phyloP scores from a whole-genome alignment of 73 alveolate species.

The Loxodes magnus region DNA sequence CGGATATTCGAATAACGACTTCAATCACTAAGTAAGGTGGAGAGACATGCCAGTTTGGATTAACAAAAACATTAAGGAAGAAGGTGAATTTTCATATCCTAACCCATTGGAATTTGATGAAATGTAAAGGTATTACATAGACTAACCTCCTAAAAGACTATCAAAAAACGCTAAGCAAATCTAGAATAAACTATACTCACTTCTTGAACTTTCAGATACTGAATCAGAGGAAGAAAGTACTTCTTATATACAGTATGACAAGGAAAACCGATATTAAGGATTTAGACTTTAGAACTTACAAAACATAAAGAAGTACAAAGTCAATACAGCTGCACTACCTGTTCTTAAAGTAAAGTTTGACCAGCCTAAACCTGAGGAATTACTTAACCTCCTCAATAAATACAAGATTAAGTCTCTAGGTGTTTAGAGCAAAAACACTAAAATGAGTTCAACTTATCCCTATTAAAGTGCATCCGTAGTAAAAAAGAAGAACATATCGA shows the following conservation, averaged over 20 bases:
- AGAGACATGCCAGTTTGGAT: too few relatives aligned
- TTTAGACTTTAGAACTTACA: background rate
- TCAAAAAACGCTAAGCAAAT: too few relatives aligned
- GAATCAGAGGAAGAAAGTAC: slow-evolving; percentile 3
- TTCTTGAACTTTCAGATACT: slow-evolving; percentile 12
- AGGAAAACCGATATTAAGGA: slow-evolving; percentile 4
- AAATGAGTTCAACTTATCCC: slow-evolving; percentile 2
- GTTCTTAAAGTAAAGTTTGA: too few relatives aligned
- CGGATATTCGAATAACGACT: too few relatives aligned
- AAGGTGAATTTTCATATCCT: too few relatives aligned
- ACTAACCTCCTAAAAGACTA: too few relatives aligned
- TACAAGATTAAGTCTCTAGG: slow-evolving; percentile 10
- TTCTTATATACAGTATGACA: background rate
- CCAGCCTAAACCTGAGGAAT: slow-evolving; percentile 1
- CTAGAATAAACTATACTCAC: too few relatives aligned
- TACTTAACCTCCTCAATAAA: slow-evolving; percentile 9
- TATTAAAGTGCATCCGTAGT: background rate
- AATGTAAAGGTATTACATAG: too few relatives aligned
- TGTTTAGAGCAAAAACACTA: slow-evolving; percentile 3
- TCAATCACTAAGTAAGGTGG: too few relatives aligned
- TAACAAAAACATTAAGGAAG: too few relatives aligned
- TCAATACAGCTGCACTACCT: too few relatives aligned
- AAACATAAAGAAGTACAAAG: slow-evolving; percentile 1
- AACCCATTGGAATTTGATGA: too few relatives aligned
- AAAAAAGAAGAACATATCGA: background rate